Evolutionary conservation across 495 filamentous ascomycete species (phyloP).

Genomic region (Xylaria scruposa): DNA sequence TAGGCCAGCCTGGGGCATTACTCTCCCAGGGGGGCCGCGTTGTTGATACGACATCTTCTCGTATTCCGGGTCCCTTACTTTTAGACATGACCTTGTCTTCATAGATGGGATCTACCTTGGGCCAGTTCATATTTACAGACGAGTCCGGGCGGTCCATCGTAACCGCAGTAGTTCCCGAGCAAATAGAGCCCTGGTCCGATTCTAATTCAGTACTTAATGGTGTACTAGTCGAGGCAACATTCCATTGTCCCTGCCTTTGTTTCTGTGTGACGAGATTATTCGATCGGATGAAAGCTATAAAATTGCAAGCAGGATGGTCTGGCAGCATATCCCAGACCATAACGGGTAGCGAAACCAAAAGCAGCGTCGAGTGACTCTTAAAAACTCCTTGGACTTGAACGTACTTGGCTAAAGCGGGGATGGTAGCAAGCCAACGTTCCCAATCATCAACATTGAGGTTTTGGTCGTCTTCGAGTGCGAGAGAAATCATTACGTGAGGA

Average conservation of each 20-base stretch:
- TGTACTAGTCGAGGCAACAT: background rate
- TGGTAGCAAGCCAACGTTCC: conserved; percentile 54
- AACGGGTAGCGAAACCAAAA: conserved; percentile 56
- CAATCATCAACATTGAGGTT: conserved; percentile 53
- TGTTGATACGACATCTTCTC: conserved; percentile 8
- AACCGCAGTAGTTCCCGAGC: conserved; percentile 33
- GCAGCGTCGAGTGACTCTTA: conserved; percentile 58
- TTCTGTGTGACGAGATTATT: conserved; percentile 45
- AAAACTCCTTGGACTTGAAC: conserved; percentile 61
- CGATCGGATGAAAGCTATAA: conserved; percentile 59
- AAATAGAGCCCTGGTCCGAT: conserved; percentile 36
- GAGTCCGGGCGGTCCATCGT: background rate
- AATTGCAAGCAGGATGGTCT: conserved; percentile 56
- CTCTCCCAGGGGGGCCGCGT: conserved; percentile 16
- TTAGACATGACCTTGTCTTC: background rate
- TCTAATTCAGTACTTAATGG: background rate
- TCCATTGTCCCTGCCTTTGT: conserved; percentile 12
- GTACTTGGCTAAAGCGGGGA: conserved; percentile 57
- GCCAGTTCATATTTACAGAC: background rate
- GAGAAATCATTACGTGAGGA: conserved; percentile 60
- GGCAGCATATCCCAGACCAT: conserved; percentile 62
- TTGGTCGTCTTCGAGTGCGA: conserved; percentile 60
- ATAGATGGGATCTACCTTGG: background rate
- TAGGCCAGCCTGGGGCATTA: conserved; percentile 15
- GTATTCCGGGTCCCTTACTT: background rate